Percentiles rank a stretch among this genome's conserved stretches.
phyloP scores from a whole-genome alignment of 176 grass and related monocot species.

The Zoysia pacifica region DNA sequence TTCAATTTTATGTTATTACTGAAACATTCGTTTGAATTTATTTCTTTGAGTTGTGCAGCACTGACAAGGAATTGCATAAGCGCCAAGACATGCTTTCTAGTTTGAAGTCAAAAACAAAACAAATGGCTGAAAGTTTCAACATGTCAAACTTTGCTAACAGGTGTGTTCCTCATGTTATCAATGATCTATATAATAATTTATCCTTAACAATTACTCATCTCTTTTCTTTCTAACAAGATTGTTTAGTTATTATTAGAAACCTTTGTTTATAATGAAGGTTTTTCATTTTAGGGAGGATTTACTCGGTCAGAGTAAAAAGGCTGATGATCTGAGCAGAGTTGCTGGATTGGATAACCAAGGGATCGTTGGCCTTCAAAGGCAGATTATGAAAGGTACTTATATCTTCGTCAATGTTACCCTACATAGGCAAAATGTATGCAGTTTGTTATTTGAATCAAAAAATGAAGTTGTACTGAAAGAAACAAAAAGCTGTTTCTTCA shows the following conservation, averaged over 20 bases:
- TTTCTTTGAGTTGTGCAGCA: constrained; percentile 48
- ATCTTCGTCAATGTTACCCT: background rate
- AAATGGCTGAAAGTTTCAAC: constrained; percentile 81
- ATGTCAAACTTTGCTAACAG: constrained; percentile 92
- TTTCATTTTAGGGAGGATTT: constrained; percentile 74
- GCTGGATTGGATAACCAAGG: constrained; percentile 92
- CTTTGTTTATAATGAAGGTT: constrained; percentile 2
- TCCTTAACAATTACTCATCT: background rate
- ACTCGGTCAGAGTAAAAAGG: constrained; percentile 74
- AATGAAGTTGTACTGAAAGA: background rate
- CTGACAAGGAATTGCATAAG: constrained; percentile 89
- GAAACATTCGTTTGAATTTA: background rate
- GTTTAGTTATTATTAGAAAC: background rate
- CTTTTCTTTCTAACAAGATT: background rate
- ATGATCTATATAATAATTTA: background rate
- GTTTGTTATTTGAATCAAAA: constrained; percentile 7
- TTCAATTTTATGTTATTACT: background rate
- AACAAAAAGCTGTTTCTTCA: background rate
- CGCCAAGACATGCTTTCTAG: constrained; percentile 76
- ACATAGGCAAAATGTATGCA: constrained; percentile 37
- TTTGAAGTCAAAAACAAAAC: constrained; percentile 83
- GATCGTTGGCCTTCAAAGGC: constrained; percentile 91
- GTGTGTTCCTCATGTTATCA: constrained; percentile 41
- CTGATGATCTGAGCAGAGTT: constrained; percentile 81
- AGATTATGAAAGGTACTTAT: constrained; percentile 86